Evolutionary conservation across 1,284 basidiomycete genomes (phyloP).

Genomic region (Cutaneotrichosporon cutaneum): DNA sequence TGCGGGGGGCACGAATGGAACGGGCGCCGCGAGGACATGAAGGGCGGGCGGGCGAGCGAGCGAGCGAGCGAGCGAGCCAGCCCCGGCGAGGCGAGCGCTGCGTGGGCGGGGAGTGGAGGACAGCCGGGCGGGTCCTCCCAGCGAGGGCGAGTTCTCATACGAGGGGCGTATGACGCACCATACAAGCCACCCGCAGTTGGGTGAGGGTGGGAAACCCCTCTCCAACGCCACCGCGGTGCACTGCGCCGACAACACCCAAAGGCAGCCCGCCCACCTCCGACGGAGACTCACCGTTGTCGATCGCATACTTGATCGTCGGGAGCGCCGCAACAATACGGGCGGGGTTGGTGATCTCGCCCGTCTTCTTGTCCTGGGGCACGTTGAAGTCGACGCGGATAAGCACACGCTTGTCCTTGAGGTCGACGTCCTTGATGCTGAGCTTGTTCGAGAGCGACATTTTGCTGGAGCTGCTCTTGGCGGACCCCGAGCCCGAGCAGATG

Average conservation of each 20-base stretch:
- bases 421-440: constrained; percentile 86
- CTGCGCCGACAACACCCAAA: too few species aligned
- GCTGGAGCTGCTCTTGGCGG: constrained; percentile 11
- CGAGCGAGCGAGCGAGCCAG: too few species aligned
- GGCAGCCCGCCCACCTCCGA: not conserved
- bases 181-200: too few species aligned
- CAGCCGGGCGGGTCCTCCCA: too few species aligned
- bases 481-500: not conserved
- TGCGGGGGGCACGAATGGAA: not conserved
- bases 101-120: too few species aligned
- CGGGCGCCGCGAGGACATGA: not conserved
- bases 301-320: constrained; percentile 92
- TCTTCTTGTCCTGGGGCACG: constrained; percentile 73
- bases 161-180: too few species aligned
- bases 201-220: too few species aligned
- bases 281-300: constrained; percentile 70
- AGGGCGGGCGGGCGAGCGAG: too few species aligned
- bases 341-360: constrained; percentile 86
- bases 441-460: constrained; percentile 95
- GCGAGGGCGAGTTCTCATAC: not conserved
- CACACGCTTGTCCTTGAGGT: constrained; percentile 79
- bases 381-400: constrained; percentile 99
- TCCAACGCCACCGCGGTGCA: too few species aligned
- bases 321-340: constrained; percentile 94
- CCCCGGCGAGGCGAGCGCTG: too few species aligned